Evolutionary conservation across 2,329 filamentous ascomycete genomes (phyloP).

Genomic region (Colletotrichum sansevieriae): DNA sequence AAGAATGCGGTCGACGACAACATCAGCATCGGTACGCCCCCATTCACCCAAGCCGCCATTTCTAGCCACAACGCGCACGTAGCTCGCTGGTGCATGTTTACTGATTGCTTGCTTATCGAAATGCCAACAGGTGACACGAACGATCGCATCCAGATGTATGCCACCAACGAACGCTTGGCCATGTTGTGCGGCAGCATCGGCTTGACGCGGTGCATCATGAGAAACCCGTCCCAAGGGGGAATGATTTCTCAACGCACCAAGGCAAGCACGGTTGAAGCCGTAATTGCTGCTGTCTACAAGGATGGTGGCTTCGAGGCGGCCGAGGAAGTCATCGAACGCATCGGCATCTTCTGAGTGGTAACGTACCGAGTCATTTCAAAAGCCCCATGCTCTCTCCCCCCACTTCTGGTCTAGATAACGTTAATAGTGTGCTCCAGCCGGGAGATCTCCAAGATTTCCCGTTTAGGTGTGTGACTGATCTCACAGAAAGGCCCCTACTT

Average conservation of each 20-base stretch:
- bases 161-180: not conserved
- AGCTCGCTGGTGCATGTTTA: not conserved
- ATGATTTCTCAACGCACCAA: not conserved
- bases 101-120: not conserved
- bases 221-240: not conserved
- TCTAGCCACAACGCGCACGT: not conserved
- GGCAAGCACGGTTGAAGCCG: slow-evolving; percentile 5
- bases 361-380: too few species aligned
- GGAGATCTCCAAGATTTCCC: too few species aligned
- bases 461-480: too few species aligned
- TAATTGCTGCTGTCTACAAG: slow-evolving; percentile 4
- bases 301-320: slow-evolving; percentile 8
- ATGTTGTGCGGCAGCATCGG: not conserved
- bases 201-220: slow-evolving; percentile 4
- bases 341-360: too few species aligned
- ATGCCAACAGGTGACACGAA: not conserved
- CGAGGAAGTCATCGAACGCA: not conserved
- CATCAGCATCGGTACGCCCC: not conserved
- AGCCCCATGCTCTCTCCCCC: too few species aligned
- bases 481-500: too few species aligned
- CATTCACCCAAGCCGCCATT: too few species aligned
- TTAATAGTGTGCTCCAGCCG: too few species aligned
- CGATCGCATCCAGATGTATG: not conserved
- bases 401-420: too few species aligned
- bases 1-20: not conserved